A percentile compares a stretch with the other conserved stretches of the same genome.
Evolutionary conservation across 2,329 filamentous ascomycete species (phyloP).

Genomic region (Alternaria sp.): DNA sequence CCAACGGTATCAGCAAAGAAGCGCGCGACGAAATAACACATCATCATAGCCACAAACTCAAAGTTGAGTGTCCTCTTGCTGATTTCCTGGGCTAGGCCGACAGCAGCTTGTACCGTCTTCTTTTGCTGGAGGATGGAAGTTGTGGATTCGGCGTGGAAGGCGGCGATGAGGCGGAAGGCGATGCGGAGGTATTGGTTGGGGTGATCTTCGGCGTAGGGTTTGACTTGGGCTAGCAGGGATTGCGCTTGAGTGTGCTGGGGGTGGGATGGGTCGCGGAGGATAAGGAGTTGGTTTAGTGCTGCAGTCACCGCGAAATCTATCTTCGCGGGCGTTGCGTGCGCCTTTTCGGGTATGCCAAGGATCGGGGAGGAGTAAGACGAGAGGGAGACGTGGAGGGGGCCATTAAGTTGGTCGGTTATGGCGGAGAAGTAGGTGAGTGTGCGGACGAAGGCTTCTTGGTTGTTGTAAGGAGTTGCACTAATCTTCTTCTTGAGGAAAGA

Average conservation of each 20-base stretch:
- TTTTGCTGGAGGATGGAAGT: constrained; percentile 78
- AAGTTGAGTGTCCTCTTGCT: constrained; percentile 76
- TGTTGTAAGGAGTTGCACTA: constrained; percentile 54
- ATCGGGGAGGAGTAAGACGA: constrained; percentile 68
- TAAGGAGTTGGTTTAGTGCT: constrained; percentile 58
- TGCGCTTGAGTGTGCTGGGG: constrained; percentile 63
- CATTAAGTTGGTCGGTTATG: constrained; percentile 78
- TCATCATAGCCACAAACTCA: constrained; percentile 81
- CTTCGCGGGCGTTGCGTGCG: constrained; percentile 33
- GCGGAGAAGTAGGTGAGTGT: constrained; percentile 77
- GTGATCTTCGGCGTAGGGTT: constrained; percentile 72
- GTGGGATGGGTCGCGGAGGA: constrained; percentile 52
- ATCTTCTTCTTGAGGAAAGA: constrained; percentile 23
- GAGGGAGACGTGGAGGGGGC: constrained; percentile 74
- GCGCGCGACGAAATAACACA: constrained; percentile 83
- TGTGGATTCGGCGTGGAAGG: constrained; percentile 68
- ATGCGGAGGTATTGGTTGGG: constrained; percentile 78
- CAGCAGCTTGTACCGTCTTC: constrained; percentile 69
- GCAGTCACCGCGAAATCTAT: constrained; percentile 58
- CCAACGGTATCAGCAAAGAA: constrained; percentile 86
- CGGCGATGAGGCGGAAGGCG: constrained; percentile 78
- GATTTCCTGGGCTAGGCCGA: constrained; percentile 67
- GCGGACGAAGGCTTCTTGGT: constrained; percentile 56
- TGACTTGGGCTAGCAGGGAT: constrained; percentile 70
- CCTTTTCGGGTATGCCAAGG: constrained; percentile 61